Evolutionary conservation across 2,329 filamentous ascomycete genomes (phyloP).

Genomic region (Diaporthe vaccinii): DNA sequence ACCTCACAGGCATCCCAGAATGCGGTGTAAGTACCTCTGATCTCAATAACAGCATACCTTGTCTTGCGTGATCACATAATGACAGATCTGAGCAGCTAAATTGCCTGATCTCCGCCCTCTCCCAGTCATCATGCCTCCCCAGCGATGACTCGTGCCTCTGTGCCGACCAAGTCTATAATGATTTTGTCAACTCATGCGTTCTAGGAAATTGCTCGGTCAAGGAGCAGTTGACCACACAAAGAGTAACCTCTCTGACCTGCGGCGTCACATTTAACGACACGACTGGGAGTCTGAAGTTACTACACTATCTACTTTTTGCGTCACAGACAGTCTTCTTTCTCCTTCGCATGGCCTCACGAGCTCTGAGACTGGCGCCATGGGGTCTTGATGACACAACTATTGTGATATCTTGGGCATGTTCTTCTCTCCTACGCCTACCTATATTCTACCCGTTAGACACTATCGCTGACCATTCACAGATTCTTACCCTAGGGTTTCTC

Average conservation of each 20-base stretch:
- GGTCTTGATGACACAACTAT: slow-evolving; percentile 30
- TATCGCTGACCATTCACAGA: slow-evolving; percentile 1
- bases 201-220: slow-evolving; percentile 21
- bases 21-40: slow-evolving; percentile 26
- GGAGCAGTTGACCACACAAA: slow-evolving; percentile 16
- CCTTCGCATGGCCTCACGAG: slow-evolving; percentile 14
- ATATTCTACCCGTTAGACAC: not conserved
- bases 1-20: slow-evolving; percentile 16
- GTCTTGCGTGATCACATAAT: not conserved
- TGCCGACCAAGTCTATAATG: slow-evolving; percentile 17
- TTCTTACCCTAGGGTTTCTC: not conserved
- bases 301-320: slow-evolving; percentile 3
- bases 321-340: not conserved
- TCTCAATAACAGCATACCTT: not conserved
- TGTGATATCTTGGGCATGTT: slow-evolving; percentile 20
- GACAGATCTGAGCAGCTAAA: slow-evolving; percentile 15
- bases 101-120: slow-evolving; percentile 14
- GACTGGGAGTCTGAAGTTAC: not conserved
- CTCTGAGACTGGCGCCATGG: not conserved
- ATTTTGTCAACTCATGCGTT: not conserved
- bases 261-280: slow-evolving; percentile 1
- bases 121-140: slow-evolving; percentile 18
- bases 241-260: not conserved
- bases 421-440: not conserved
- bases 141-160: slow-evolving; percentile 31